Evolutionary conservation across 2,329 filamentous ascomycete genomes (phyloP).

Genomic region (Apiospora rasikravindrae): DNA sequence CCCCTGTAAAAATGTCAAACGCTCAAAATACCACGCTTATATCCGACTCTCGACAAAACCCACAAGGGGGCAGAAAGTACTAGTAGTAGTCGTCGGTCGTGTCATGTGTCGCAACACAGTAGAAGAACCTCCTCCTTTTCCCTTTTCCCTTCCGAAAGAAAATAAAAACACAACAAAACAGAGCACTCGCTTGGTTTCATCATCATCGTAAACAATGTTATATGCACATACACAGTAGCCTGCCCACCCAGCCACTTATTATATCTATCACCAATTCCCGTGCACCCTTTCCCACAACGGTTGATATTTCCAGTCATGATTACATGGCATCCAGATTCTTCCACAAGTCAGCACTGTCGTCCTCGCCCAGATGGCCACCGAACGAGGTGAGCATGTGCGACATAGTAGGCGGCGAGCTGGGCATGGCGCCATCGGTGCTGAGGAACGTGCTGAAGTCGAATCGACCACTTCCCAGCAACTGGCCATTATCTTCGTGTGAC

Average conservation of each 20-base stretch:
- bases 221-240: not conserved
- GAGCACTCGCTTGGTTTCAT: not conserved
- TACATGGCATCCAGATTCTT: conserved; percentile 16
- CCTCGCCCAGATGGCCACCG: conserved; percentile 27
- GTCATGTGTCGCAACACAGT: not conserved
- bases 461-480: conserved; percentile 29
- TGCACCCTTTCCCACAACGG: not conserved
- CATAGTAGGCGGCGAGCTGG: conserved; percentile 52
- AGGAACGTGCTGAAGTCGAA: conserved; percentile 57
- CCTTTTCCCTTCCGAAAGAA: not conserved
- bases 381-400: conserved; percentile 32
- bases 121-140: not conserved
- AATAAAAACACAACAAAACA: not conserved
- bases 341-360: conserved; percentile 21
- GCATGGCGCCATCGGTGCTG: conserved; percentile 52
- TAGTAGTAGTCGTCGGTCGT: not conserved
- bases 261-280: not conserved
- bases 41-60: not conserved
- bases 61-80: not conserved
- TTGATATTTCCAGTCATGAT: not conserved
- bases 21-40: not conserved
- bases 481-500: conserved; percentile 43
- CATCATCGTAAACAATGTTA: conserved; percentile 1
- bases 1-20: not conserved
- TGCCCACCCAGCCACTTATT: no score